Evolutionary conservation across 2,329 filamentous ascomycete genomes (phyloP), one percentile per base, ranked within the genome.

Genomic region (Venturia asperata): DNA sequence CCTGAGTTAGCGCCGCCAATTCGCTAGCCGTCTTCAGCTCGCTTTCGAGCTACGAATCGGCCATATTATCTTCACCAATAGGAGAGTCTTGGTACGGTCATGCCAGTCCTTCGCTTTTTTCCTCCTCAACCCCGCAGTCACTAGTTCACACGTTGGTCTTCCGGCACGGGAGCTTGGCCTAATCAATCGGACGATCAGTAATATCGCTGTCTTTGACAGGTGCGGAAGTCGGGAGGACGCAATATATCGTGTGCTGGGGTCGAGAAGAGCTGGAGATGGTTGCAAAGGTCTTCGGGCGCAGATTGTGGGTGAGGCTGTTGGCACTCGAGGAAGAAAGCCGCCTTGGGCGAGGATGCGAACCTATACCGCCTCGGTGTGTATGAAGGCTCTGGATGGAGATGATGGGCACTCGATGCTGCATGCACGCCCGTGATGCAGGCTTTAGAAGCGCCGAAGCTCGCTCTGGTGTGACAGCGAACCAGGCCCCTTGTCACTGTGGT

Each of bases 391-490:
- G 47, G 47, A 24, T 1, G 24, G 47, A 5, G 10, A 19, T 45
- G 42, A 45, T 45, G 42, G 17, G 17, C 17, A 24, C n/a, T 24
- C n/a, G 49, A 56, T 39, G 24, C 52, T 58, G 52, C 30, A 37
- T 58, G 52, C 52, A 58, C 15, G 17, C 27, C 30, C 37, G 52
- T 34, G 49, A 3, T 19, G 49, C 11, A 34, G 49, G 49, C 24
- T 17, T 10, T 56, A 56, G 52, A 58, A 58, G 52, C 52, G 52
- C 52, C 52, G 30, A 55, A 39, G 52, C 5, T 58, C 52, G 15
- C 52, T 58, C 1, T 27, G 47, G 47, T 58, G 52, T 58, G 27
- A 58, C 52, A 58, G 52, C 52, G 52, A 17, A 6, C 52, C 24
- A 37, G 52, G 52, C 52, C 52, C 30, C 52, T 58, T 6, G 49